Conservation (phyloP, 495 filamentous ascomycete species). For the Aspergillus avenaceus region DNA sequence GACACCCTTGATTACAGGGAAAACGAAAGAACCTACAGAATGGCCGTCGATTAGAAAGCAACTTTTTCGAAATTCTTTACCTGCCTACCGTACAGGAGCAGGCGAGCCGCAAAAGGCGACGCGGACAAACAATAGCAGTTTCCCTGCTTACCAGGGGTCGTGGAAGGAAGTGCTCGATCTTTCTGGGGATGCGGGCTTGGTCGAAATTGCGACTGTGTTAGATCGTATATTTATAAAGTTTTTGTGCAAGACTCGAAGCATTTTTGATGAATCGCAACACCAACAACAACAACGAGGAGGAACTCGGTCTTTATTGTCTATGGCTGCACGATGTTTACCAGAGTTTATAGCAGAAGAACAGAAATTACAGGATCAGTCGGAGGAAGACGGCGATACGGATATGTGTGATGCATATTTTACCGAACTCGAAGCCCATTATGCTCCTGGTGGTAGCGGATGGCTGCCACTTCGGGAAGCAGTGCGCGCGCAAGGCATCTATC, state of each 20-base stretch:
- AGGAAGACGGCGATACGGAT: conserved; percentile 40
- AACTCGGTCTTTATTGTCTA: conserved; percentile 61
- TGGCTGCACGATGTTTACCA: conserved; percentile 59
- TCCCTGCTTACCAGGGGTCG: conserved; percentile 29
- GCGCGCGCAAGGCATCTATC: conserved; percentile 60
- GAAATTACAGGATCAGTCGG: conserved; percentile 47
- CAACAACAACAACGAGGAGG: conserved; percentile 16
- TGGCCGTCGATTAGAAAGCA: conserved; percentile 13
- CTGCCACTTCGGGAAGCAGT: conserved; percentile 59
- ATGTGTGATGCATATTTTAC: conserved; percentile 56
- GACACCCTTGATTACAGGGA: conserved; percentile 43
- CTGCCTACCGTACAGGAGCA: background rate
- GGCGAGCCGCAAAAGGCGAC: conserved; percentile 9
- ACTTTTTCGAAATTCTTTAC: conserved; percentile 14
- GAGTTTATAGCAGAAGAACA: conserved; percentile 61
- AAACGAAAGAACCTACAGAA: conserved; percentile 16
- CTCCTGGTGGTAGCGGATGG: conserved; percentile 54
- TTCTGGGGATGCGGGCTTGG: conserved; percentile 31
- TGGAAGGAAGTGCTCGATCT: conserved; percentile 39
- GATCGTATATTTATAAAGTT: conserved; percentile 38
- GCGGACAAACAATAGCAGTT: conserved; percentile 17
- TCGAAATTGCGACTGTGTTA: conserved; percentile 34
- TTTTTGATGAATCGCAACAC: background rate
- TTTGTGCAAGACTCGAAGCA: conserved; percentile 29
- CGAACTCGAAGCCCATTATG: conserved; percentile 60